Evolutionary conservation across 2,329 filamentous ascomycete species (phyloP), one percentile per base, ranked within the genome.

Genomic region (Magnaporthiopsis incrustans): DNA sequence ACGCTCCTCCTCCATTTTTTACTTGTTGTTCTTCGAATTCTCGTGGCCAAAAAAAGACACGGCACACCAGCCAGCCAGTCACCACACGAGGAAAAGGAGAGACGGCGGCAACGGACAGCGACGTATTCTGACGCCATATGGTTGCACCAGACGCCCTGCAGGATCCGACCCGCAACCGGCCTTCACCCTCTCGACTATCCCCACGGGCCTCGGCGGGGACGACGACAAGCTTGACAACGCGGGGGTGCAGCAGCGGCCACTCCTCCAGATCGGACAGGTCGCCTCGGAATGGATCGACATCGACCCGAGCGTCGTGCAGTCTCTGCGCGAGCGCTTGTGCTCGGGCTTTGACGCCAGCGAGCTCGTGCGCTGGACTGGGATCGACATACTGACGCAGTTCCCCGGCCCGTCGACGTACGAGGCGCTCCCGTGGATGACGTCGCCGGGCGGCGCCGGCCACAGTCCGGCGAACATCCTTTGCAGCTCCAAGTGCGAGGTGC

Each of bases 331-430:
- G 22, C 32, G 30, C 14, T 30, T 5, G 35, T 63, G 61, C 35
- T 63, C 53, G 3, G 61, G 61, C 32, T 30, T 63, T n/a, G n/a
- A 35, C 14, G 61, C 57, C n/a, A 61, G 64, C 33, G 68, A 68
- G 22, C 22, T 69, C 7, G 65, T 64, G 6, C 62, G 59, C 7
- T 73, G 71, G 72, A 68, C 70, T 3, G 70, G 67, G 0, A 64
- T 70, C 22, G 70, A 71, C 44, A 59, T 70, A 35, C 38, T 66
- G 50, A 67, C 67, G 18, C 68, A 66, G 18, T 67, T 68, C 57
- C 64, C 67, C 1, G 61, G 62, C 5, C 44, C 64, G 4, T 44
- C 61, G 2, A 60, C 62, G 6, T 38, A 66, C 10, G 58, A 62
- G 22, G 64, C 67, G 30, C 66, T 70, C 32, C 62, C 67, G 8